Percentiles rank a stretch among this genome's conserved stretches.
These are phyloP conservation scores for Nannochloropsis oceanica DNA, from an alignment of 108 stramenopile genomes.

Conservation along the genomic window DNA sequence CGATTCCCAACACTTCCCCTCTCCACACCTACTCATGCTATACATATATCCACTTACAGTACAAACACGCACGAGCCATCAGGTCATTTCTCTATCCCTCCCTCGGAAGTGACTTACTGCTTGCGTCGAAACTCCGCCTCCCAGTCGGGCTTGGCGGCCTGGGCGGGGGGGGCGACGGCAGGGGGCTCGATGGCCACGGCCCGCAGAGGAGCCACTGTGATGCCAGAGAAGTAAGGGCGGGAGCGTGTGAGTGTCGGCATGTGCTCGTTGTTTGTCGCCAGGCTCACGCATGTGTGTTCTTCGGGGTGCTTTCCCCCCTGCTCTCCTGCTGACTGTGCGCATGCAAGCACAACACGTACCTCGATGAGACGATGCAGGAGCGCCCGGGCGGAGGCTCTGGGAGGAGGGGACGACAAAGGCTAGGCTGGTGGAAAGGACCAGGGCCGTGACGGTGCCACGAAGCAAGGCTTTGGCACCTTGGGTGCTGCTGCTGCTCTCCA, in stretches of 20 bases:
- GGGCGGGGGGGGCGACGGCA: background rate
- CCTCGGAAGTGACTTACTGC: background rate
- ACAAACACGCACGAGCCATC: too few species aligned
- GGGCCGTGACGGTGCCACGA: background rate
- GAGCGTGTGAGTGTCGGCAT: background rate
- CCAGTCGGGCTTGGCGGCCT: conserved; percentile 18
- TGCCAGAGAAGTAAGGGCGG: background rate
- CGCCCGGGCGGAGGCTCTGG: background rate
- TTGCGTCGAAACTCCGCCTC: conserved; percentile 45
- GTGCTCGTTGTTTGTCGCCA: background rate
- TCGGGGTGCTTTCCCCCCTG: background rate
- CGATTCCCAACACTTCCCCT: too few species aligned
- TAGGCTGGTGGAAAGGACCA: background rate
- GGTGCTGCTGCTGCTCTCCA: background rate
- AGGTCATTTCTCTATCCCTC: conserved; percentile 27
- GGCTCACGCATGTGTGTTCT: background rate
- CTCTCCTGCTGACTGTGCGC: background rate
- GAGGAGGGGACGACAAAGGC: background rate
- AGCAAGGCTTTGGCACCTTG: background rate
- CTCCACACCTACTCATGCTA: too few species aligned
- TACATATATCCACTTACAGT: too few species aligned
- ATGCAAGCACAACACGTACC: too few species aligned
- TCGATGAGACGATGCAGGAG: background rate
- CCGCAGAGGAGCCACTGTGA: background rate
- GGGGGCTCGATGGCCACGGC: background rate